These are phyloP conservation scores for Zygosaccharomyces pseudobailii DNA, from an alignment of 1,139 yeast genomes.

Conservation along the genomic window DNA sequence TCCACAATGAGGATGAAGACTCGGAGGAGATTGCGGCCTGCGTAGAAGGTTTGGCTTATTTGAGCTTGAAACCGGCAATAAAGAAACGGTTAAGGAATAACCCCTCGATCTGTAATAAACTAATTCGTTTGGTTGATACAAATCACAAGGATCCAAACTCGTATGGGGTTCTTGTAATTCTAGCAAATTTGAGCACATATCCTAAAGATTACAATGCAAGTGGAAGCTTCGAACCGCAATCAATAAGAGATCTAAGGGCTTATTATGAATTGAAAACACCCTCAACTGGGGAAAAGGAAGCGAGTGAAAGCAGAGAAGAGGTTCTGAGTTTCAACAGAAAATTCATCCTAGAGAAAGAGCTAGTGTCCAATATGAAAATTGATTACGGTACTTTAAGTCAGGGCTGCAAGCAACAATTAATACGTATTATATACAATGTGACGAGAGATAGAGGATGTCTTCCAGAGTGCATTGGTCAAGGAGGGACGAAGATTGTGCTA, in stretches of 20 bases:
- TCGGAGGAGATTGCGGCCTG: constrained; percentile 19
- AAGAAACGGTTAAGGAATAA: constrained; percentile 22
- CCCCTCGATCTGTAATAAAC: constrained; percentile 15
- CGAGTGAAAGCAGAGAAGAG: constrained; percentile 19
- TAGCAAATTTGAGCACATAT: constrained; percentile 26
- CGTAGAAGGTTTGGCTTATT: constrained; percentile 34
- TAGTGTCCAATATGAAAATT: constrained; percentile 20
- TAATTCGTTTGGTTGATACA: constrained; percentile 15
- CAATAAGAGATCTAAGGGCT: constrained; percentile 22
- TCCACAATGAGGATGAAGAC: constrained; percentile 5
- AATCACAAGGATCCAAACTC: constrained; percentile 10
- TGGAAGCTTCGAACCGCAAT: constrained; percentile 14
- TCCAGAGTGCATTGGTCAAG: constrained; percentile 27
- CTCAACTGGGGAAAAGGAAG: constrained; percentile 10
- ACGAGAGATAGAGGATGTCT: constrained; percentile 20
- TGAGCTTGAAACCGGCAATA: constrained; percentile 27
- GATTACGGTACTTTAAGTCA: constrained; percentile 15
- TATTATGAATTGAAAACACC: constrained; percentile 23
- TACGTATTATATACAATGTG: constrained; percentile 27
- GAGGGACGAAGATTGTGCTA: constrained; percentile 23
- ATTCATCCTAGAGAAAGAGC: constrained; percentile 20
- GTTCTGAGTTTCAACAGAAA: constrained; percentile 20
- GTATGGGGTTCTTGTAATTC: constrained; percentile 28
- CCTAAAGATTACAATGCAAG: constrained; percentile 17
- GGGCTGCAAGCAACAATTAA: constrained; percentile 26